Percentiles rank a stretch among this genome's conserved stretches.
phyloP scores from a whole-genome alignment of 495 filamentous ascomycete species.

The Sordaria brevicollis region DNA sequence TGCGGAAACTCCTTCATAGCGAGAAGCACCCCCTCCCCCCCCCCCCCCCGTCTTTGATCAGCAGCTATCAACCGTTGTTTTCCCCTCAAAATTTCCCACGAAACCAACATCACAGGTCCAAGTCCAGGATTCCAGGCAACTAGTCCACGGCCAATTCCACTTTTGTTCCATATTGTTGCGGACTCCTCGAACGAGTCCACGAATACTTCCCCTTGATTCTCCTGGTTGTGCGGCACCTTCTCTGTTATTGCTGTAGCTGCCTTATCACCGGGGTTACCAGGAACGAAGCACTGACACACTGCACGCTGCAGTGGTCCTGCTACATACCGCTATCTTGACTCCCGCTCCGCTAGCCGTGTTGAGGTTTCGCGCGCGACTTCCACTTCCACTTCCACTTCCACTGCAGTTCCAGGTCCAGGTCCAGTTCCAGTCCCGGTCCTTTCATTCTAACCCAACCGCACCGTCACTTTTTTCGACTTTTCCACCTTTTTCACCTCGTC shows the following conservation, averaged over 20 bases:
- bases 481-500: not conserved
- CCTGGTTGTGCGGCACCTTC: not conserved
- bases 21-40: not conserved
- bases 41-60: not conserved
- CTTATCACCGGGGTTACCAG: not conserved
- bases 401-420: not conserved
- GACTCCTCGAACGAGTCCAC: not conserved
- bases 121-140: not conserved
- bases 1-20: not conserved
- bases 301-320: not conserved
- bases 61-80: constrained; percentile 15
- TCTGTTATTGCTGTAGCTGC: not conserved
- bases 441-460: not conserved
- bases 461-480: not conserved
- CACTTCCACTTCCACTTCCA: not conserved
- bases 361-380: not conserved
- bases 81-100: constrained; percentile 23
- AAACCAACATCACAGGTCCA: not conserved
- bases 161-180: not conserved
- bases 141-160: not conserved
- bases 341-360: not conserved
- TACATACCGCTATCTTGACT: not conserved
- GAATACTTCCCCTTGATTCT: too few relatives aligned
- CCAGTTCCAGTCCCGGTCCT: not conserved
- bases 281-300: not conserved